phyloP scores from a whole-genome alignment of 192 early-diverging fungal genomes.

The Spinellus fusiger region DNA sequence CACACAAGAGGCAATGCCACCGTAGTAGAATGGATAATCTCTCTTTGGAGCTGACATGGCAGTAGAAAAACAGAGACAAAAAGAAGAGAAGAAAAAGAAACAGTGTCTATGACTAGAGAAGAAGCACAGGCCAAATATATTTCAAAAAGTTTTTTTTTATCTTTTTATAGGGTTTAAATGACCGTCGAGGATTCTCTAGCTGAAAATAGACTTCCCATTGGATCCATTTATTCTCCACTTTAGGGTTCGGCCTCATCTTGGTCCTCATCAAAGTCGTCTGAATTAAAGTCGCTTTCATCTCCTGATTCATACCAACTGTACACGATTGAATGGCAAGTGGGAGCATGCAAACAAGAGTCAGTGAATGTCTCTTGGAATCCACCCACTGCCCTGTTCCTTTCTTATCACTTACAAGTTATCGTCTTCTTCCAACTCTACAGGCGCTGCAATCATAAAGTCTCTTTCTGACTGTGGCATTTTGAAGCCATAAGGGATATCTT shows the following conservation, averaged over 20 bases:
- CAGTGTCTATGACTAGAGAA: no score
- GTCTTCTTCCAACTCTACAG: constrained; percentile 34
- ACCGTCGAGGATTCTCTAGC: no score
- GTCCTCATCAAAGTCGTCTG: constrained; percentile 36
- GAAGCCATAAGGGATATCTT: constrained; percentile 42
- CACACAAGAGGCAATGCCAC: constrained; percentile 42
- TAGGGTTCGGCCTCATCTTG: constrained; percentile 28
- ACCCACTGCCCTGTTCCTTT: no score
- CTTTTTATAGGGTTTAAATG: no score
- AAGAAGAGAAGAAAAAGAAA: no score
- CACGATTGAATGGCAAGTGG: neutral
- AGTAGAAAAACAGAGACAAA: neutral
- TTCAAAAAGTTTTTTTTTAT: no score
- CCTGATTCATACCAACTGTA: constrained; percentile 33
- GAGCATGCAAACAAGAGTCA: neutral
- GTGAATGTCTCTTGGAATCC: no score
- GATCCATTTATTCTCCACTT: neutral
- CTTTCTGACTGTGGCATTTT: constrained; percentile 39
- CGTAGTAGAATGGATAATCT: constrained; percentile 23
- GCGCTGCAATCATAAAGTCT: constrained; percentile 32
- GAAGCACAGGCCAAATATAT: no score
- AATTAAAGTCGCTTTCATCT: constrained; percentile 35
- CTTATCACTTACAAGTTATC: constrained; percentile 28
- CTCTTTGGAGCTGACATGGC: neutral
- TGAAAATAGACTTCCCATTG: neutral